phyloP scores from a whole-genome alignment of 208 protist genomes.

The Crithidia acanthocephali region DNA sequence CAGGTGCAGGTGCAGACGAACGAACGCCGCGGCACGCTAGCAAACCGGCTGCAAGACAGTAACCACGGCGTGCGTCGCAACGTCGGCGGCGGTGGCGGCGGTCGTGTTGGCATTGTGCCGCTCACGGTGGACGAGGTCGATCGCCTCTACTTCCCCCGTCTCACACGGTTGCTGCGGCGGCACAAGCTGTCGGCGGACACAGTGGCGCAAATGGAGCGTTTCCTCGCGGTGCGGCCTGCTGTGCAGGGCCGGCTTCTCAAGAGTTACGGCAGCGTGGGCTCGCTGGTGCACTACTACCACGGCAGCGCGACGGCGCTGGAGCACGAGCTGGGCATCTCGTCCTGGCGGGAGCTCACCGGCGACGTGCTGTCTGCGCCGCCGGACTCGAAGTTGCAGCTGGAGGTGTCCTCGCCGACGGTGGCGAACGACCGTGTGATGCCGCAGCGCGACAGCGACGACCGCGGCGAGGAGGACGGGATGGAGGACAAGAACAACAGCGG shows the following conservation, averaged over 20 bases:
- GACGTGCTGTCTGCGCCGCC: neutral
- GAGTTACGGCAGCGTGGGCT: slow-evolving; percentile 50
- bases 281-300: slow-evolving; percentile 82
- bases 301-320: slow-evolving; percentile 54
- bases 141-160: slow-evolving; percentile 45
- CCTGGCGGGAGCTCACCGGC: slow-evolving; percentile 31
- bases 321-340: slow-evolving; percentile 52
- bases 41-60: slow-evolving; percentile 42
- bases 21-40: slow-evolving; percentile 56
- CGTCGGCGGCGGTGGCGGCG: slow-evolving; percentile 8
- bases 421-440: slow-evolving; percentile 23
- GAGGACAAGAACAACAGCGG: neutral
- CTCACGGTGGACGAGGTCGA: slow-evolving; percentile 35
- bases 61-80: slow-evolving; percentile 27
- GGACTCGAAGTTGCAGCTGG: neutral
- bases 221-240: slow-evolving; percentile 35
- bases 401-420: slow-evolving; percentile 18
- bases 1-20: slow-evolving; percentile 77
- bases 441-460: neutral
- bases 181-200: slow-evolving; percentile 43
- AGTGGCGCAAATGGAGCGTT: slow-evolving; percentile 39
- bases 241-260: slow-evolving; percentile 38
- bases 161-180: slow-evolving; percentile 40
- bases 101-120: slow-evolving; percentile 23
- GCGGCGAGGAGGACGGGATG: neutral